Base-by-base conservation (phyloP, 2,329 filamentous ascomycete genomes). In the Aspergillus ustus region DNA sequence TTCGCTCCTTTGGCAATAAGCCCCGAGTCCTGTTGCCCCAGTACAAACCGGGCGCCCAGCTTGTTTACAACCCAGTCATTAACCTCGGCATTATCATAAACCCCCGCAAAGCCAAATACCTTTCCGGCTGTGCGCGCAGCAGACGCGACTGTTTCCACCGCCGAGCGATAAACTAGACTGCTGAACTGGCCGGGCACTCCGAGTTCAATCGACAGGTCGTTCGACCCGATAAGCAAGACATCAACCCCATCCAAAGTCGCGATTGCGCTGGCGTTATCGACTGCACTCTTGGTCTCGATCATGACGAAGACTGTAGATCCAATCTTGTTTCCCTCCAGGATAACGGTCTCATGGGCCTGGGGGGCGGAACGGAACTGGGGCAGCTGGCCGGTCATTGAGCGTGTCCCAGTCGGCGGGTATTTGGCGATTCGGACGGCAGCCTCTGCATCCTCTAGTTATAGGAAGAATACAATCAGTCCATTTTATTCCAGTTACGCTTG, bases 381-480 rank as follows among this genome's bases (percentile, higher is more conserved):
- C 19, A 60, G 40, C 29, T 15, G 13, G n/a, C 29, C 50, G 4
- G 50, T 55, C 17, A 60, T 37, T 0, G 57, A 60, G 15, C 51
- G 20, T 9, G 13, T 31, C 11, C 57, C 57, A 11, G 37, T 25
- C 25, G 57, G 44, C 2, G 49, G 61, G 59, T 63, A 57, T 46
- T 60, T 60, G 37, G 19, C 34, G 9, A 56, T 52, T 1, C 4
- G 19, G 3, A 60, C 52, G 5, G 31, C 17, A n/a, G n/a, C n/a
- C n/a, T n/a, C n/a, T n/a, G n/a, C n/a, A n/a, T n/a, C n/a, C n/a
- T n/a, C n/a, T n/a, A n/a, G n/a, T n/a, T n/a, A n/a, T n/a, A n/a
- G n/a, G n/a, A n/a, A n/a, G n/a, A n/a, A n/a, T n/a, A n/a, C n/a
- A n/a, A n/a, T n/a, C n/a, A n/a, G n/a, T n/a, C n/a, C n/a, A n/a